Evolutionary conservation across 257 asterid genomes (phyloP), one percentile per base, ranked within the genome.

Genomic region (Capsicum rhomboideum): DNA sequence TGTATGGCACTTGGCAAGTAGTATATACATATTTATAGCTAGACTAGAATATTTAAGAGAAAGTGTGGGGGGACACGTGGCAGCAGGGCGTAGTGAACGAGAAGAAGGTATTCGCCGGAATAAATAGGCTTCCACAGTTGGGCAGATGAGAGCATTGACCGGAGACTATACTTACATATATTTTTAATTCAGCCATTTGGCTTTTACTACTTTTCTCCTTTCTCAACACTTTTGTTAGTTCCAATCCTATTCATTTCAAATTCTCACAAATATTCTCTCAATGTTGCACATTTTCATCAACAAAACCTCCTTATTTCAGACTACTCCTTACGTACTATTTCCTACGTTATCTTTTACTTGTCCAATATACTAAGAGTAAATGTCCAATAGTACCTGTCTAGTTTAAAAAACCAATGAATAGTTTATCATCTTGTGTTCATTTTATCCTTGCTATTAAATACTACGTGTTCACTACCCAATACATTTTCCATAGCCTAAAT

Each of bases 71-170:
- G 67, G 16, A 58, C 93, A 89, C 93, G 97, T 92, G 94, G 92
- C 93, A n/a, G 42, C 6, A 16, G 37, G 94, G 93, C 94, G 93
- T 89, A 63, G 92, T 49, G 90, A 91, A 92, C 94, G 88, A 90
- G 93, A 87, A 89, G 85, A 89, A 82, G 66, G 82, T 84, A 90
- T 91, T 92, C 94, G 93, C 90, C 89, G 90, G 90, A 83, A 90
- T 54, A 84, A 88, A 89, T 86, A 74, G 83, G 87, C 59, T 34
- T 87, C 50, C 91, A 72, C 89, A 86, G 89, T 88, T 90, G 91
- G 92, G 85, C 90, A 85, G 88, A 88, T 55, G 82, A 82, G 0
- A 4, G 84, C 83, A 90, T 88, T 91, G 87, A 91, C 94, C 53
- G 53, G 29, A 17, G 28, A 34, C 61, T 28, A 17, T 31, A 14